Conservation (phyloP, 2,329 filamentous ascomycete genomes). For the Colletotrichum sp. region DNA sequence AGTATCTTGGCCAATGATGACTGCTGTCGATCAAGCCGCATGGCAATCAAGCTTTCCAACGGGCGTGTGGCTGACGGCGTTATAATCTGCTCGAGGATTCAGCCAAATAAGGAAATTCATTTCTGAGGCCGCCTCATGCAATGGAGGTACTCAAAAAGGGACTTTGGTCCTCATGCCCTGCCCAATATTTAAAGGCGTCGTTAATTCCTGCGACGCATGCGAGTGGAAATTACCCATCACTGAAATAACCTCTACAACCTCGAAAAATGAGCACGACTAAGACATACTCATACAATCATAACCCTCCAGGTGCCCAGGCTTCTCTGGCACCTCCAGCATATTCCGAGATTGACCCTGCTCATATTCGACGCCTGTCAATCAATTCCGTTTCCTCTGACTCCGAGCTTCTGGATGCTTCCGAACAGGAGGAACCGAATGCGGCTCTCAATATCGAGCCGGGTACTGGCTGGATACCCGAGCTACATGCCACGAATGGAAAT, state of each 20-base stretch:
- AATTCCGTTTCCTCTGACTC: neutral
- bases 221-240: neutral
- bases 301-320: neutral
- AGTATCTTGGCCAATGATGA: neutral
- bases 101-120: neutral
- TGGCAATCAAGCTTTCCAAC: neutral
- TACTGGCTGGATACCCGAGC: neutral
- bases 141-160: neutral
- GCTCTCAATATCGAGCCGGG: neutral
- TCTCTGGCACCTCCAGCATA: neutral
- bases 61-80: neutral
- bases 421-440: neutral
- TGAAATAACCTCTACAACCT: neutral
- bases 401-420: neutral
- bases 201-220: neutral
- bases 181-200: neutral
- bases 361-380: neutral
- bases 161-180: neutral
- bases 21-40: neutral
- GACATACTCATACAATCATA: neutral
- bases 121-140: neutral
- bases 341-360: neutral
- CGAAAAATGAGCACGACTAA: neutral
- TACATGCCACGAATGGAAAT: neutral
- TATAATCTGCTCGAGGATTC: neutral